A percentile compares a stretch with the other conserved stretches of the same genome.
These are phyloP conservation scores for Jacaranda copaia DNA, from an alignment of 257 asterid species.

Conservation along the genomic window DNA sequence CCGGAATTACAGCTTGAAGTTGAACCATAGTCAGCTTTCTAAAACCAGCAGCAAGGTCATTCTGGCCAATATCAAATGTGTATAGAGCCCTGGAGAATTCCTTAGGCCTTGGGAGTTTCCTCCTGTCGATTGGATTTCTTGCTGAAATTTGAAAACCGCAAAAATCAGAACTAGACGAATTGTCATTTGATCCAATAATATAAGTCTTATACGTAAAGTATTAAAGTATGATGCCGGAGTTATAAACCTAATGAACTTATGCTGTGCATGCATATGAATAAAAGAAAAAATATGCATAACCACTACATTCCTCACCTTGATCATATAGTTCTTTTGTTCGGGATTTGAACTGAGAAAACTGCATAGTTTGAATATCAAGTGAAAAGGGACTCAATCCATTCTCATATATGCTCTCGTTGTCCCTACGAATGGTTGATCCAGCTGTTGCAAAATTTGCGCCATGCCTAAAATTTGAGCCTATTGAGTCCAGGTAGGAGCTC, in stretches of 20 bases:
- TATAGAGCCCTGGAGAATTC: slow-evolving; percentile 58
- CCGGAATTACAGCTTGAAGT: slow-evolving; percentile 41
- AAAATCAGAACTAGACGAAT: not conserved
- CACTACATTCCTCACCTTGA: slow-evolving; percentile 37
- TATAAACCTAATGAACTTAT: too few relatives aligned
- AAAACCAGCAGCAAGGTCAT: slow-evolving; percentile 48
- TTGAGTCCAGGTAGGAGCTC: slow-evolving; percentile 61
- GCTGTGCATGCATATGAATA: too few relatives aligned
- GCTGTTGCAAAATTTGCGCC: slow-evolving; percentile 66
- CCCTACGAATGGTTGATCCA: slow-evolving; percentile 51
- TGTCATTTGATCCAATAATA: not conserved
- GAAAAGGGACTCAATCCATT: slow-evolving; percentile 55
- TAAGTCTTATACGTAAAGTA: too few relatives aligned
- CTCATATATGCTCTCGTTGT: slow-evolving; percentile 44
- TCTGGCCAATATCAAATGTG: slow-evolving; percentile 63
- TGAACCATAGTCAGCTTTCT: slow-evolving; percentile 39
- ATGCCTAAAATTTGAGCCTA: slow-evolving; percentile 50
- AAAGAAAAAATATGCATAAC: too few relatives aligned
- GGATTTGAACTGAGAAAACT: slow-evolving; percentile 47
- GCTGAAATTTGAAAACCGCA: slow-evolving; percentile 31
- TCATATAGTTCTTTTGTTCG: slow-evolving; percentile 51
- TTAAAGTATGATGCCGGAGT: too few relatives aligned
- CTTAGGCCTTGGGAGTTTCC: slow-evolving; percentile 44
- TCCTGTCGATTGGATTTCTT: slow-evolving; percentile 25
- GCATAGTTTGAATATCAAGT: slow-evolving; percentile 53